Evolutionary conservation across 208 protist species (phyloP), one percentile per base, ranked within the genome.

Genomic region (Trypanosoma platydactyli): DNA sequence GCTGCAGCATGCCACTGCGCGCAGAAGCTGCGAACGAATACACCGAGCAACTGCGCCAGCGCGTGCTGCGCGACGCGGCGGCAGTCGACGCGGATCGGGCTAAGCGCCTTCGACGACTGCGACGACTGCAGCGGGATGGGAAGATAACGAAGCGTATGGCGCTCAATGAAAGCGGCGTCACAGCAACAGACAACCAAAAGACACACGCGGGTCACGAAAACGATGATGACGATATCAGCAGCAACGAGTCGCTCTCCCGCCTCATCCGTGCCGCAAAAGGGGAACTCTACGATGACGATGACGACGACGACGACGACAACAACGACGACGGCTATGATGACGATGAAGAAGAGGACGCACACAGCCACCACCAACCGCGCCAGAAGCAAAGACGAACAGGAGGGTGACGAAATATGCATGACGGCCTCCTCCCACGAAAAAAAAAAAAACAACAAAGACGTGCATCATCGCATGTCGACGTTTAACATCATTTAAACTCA

Each of bases 41-140:
- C 55, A 72, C 86, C 0, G 63, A 54, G 12, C 73, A 73, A 41
- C 73, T 94, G 63, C 84, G 80, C 38, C 53, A 66, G 15, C 83
- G 83, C 45, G 76, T 95, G 38, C 58, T 76, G 45, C 54, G 52
- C 12, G 71, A 44, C 9, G 33, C 33, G n/a, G 80, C 85, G n/a
- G 80, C 85, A 5, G 71, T 71, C 3, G 90, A 95, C 69, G 24
- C 63, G 27, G 86, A 87, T 25, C 80, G 90, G 15, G 83, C 86
- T 5, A 89, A 90, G 64, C 77, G 88, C 50, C 65, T 95, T 42
- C 87, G 90, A 6, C 85, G 84, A 41, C 83, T 94, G 33, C 90
- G 90, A 22, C 69, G 79, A 5, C 68, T 94, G 35, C 86, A 95
- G 56, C 76, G 77, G 42, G 56, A 59, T 27, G 87, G 90, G 38